Conservation (phyloP, 257 asterid species). For the Solanum chilense region DNA sequence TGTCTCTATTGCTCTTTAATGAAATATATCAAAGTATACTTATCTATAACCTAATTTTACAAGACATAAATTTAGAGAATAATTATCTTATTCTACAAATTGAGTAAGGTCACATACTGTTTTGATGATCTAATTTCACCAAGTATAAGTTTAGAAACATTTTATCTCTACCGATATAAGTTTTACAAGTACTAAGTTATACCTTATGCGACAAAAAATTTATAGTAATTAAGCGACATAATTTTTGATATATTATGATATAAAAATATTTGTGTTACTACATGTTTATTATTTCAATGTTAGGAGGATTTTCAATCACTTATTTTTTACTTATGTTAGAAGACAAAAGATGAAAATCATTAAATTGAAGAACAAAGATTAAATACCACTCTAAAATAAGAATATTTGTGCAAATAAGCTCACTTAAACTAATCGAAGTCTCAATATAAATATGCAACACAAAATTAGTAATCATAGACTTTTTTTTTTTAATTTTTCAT, state of each 20-base stretch:
- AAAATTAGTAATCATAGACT: too few species aligned
- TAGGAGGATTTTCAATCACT: neutral
- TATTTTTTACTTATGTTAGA: too few species aligned
- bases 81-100: neutral
- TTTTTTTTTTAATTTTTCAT: fast-evolving
- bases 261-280: too few species aligned
- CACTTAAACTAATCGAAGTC: too few species aligned
- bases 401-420: too few species aligned
- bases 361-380: too few species aligned
- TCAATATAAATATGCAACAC: too few species aligned
- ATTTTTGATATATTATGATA: neutral
- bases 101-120: too few species aligned
- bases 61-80: neutral
- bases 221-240: too few species aligned
- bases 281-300: too few species aligned
- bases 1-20: neutral
- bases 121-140: neutral
- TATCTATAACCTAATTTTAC: neutral
- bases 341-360: neutral
- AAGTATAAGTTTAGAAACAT: too few species aligned
- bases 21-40: neutral
- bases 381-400: neutral
- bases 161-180: too few species aligned
- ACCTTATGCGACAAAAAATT: neutral
- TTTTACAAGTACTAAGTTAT: neutral